A percentile compares a stretch with the other conserved stretches of the same genome.
Conservation (phyloP, 805 yeast genomes). For the Nakazawaea ambrosiae region DNA sequence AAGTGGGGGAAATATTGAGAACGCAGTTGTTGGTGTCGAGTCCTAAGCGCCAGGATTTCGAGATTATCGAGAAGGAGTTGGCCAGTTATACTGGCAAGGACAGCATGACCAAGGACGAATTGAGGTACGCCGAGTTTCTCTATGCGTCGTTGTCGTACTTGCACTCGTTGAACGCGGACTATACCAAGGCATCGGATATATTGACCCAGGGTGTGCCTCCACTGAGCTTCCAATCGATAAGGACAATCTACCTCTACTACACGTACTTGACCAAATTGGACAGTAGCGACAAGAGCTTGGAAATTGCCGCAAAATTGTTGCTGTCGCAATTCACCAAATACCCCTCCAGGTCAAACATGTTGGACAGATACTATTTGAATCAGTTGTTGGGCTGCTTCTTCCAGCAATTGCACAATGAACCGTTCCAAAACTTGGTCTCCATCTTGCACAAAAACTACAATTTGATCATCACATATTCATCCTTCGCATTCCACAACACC, state of each 20-base stretch:
- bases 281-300: not conserved
- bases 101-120: not conserved
- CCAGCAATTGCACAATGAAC: not conserved
- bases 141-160: not conserved
- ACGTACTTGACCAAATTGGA: not conserved
- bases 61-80: not conserved
- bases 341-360: slow-evolving; percentile 3
- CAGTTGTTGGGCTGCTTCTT: slow-evolving; percentile 1
- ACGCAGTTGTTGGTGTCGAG: not conserved
- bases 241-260: slow-evolving; percentile 2
- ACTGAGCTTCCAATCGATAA: not conserved
- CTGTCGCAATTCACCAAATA: not conserved
- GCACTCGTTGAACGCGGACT: not conserved
- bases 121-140: not conserved
- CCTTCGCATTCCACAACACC: slow-evolving; percentile 1
- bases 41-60: not conserved
- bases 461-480: slow-evolving; percentile 6
- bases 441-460: slow-evolving; percentile 4
- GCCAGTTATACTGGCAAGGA: too few species aligned
- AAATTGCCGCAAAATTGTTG: not conserved
- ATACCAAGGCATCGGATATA: not conserved
- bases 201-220: not conserved
- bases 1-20: not conserved
- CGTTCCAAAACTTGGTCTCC: not conserved
- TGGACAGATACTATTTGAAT: slow-evolving; percentile 6